A percentile compares a stretch with the other conserved stretches of the same genome.
phyloP scores from a whole-genome alignment of 345 rosid species.

The Mercurialis annua region DNA sequence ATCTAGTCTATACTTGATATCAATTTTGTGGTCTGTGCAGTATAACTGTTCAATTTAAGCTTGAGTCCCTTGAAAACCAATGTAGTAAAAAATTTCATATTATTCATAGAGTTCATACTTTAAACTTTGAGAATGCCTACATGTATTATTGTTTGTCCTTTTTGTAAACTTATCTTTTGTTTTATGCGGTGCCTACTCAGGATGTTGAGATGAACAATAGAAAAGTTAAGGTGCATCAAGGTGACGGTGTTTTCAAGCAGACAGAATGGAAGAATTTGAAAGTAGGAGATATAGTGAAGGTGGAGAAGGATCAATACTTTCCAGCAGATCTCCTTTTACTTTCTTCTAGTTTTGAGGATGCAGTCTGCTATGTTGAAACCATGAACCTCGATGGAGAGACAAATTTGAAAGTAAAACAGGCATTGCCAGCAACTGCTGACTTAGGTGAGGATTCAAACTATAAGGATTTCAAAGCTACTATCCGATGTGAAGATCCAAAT shows the following conservation, averaged over 20 bases:
- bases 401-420: conserved; percentile 81
- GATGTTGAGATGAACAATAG: conserved; percentile 81
- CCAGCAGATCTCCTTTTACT: conserved; percentile 83
- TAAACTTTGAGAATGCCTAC: neutral
- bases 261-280: conserved; percentile 68
- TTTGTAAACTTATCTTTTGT: neutral
- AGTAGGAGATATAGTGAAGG: conserved; percentile 83
- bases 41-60: neutral
- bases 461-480: conserved; percentile 52
- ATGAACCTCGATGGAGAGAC: conserved; percentile 98
- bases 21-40: no score
- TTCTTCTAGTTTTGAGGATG: conserved; percentile 78
- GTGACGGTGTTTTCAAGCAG: conserved; percentile 48
- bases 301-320: conserved; percentile 77
- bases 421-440: conserved; percentile 59
- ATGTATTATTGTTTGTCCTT: neutral
- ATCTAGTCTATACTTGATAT: no score
- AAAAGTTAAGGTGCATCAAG: conserved; percentile 57
- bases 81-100: neutral
- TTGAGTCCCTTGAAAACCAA: neutral
- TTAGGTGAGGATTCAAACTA: conserved; percentile 60
- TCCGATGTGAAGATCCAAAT: conserved; percentile 91
- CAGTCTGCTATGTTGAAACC: conserved; percentile 86
- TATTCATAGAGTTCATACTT: neutral
- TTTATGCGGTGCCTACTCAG: conserved; percentile 30